Evolutionary conservation across 345 rosid genomes (phyloP).

Genomic region (rapeseed (Brassica napus)): Da-Ae NC_063451.1:38304501-38305000

Average conservation of each 20-base stretch:
- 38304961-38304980: not conserved
- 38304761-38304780: slow-evolving; percentile 66
- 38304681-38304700: slow-evolving; percentile 39
- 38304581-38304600: not conserved
- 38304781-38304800: slow-evolving; percentile 62
- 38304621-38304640: too few species aligned
- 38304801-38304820: slow-evolving; percentile 69
- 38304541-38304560: not conserved
- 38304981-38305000: not conserved
- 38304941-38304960: not conserved
- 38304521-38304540: not conserved
- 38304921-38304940: slow-evolving; percentile 51
- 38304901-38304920: slow-evolving; percentile 61
- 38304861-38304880: slow-evolving; percentile 87
- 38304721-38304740: slow-evolving; percentile 70
- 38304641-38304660: too few species aligned
- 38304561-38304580: not conserved
- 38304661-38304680: not conserved
- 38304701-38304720: slow-evolving; percentile 90
- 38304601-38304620: not conserved
- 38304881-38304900: slow-evolving; percentile 79
- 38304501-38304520: not conserved
- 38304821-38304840: slow-evolving; percentile 68
- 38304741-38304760: slow-evolving; percentile 67
- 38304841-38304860: slow-evolving; percentile 57